These are phyloP conservation scores for Polytolypa hystricis DNA, from an alignment of 2,329 filamentous ascomycete species.

Conservation along the genomic window DNA sequence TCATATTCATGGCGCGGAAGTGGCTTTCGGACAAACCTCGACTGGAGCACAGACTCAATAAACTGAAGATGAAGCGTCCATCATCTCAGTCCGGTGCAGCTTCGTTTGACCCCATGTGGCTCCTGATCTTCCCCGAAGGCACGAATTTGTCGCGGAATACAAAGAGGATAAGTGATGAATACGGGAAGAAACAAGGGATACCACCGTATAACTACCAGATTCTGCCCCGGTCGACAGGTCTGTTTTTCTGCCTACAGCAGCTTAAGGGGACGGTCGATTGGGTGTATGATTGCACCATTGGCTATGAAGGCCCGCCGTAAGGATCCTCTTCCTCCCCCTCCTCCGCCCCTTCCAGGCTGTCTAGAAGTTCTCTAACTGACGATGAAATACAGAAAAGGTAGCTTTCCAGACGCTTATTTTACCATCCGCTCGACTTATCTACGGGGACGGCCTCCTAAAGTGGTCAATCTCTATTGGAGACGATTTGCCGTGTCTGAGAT, in stretches of 20 bases:
- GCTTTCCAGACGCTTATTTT: slow-evolving; percentile 85
- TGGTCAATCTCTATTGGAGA: slow-evolving; percentile 94
- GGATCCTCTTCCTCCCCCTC: slow-evolving; percentile 28
- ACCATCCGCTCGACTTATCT: slow-evolving; percentile 79
- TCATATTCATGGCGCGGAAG: slow-evolving; percentile 54
- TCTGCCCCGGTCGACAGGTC: slow-evolving; percentile 50
- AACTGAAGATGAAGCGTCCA: slow-evolving; percentile 40
- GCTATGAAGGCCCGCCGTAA: slow-evolving; percentile 87
- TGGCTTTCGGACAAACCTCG: slow-evolving; percentile 52
- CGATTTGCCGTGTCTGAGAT: slow-evolving; percentile 72
- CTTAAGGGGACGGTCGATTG: slow-evolving; percentile 49
- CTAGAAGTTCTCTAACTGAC: slow-evolving; percentile 4
- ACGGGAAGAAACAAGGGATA: slow-evolving; percentile 47
- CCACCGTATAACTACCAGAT: slow-evolving; percentile 48
- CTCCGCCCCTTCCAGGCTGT: neutral
- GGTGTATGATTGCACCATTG: slow-evolving; percentile 73
- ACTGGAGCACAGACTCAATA: slow-evolving; percentile 45
- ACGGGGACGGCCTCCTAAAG: slow-evolving; percentile 78
- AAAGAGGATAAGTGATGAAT: slow-evolving; percentile 44
- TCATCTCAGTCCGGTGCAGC: slow-evolving; percentile 38
- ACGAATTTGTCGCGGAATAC: slow-evolving; percentile 50
- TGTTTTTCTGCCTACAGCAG: slow-evolving; percentile 51
- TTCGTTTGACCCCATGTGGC: slow-evolving; percentile 52
- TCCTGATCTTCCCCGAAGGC: slow-evolving; percentile 55
- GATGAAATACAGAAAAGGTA: slow-evolving; percentile 47